These are phyloP conservation scores for Aspergillus aculeatinus DNA, from an alignment of 2,329 filamentous ascomycete genomes.

Conservation along the genomic window DNA sequence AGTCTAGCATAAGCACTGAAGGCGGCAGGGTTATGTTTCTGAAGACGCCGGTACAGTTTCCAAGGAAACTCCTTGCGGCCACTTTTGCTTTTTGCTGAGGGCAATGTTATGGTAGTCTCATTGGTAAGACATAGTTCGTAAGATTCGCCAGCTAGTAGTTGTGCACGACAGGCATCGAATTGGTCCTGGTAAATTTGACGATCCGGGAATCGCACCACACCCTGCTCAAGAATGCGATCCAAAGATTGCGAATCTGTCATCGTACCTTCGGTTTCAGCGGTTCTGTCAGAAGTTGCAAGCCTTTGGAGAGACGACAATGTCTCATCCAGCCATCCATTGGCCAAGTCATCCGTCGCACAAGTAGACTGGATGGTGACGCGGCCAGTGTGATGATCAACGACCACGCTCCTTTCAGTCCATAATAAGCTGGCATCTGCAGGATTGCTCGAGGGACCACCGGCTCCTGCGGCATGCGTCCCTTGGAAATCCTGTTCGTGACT, in stretches of 20 bases:
- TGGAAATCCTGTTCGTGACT: constrained; percentile 37
- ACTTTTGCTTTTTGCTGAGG: constrained; percentile 20
- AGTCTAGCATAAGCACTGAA: constrained; percentile 82
- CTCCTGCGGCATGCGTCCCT: not conserved
- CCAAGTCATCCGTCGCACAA: constrained; percentile 39
- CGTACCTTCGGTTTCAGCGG: constrained; percentile 6
- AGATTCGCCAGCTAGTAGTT: constrained; percentile 73
- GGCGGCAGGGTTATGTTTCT: constrained; percentile 72
- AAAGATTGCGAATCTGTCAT: constrained; percentile 24
- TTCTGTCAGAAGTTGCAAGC: constrained; percentile 13
- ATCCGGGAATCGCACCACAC: constrained; percentile 36
- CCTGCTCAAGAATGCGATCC: constrained; percentile 32
- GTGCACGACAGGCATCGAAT: constrained; percentile 67
- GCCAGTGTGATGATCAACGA: constrained; percentile 69
- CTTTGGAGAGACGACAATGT: constrained; percentile 27
- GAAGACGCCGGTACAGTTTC: constrained; percentile 70
- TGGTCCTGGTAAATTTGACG: constrained; percentile 61
- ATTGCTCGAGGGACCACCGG: constrained; percentile 24
- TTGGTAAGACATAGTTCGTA: constrained; percentile 85
- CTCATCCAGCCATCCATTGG: constrained; percentile 48
- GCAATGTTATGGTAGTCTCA: constrained; percentile 63
- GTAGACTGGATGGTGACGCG: constrained; percentile 68
- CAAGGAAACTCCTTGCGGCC: constrained; percentile 53
- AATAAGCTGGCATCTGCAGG: constrained; percentile 72
- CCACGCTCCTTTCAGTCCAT: constrained; percentile 74